Evolutionary conservation across 2,329 filamentous ascomycete genomes (phyloP).

Genomic region (Cladophialophora psammophila): DNA sequence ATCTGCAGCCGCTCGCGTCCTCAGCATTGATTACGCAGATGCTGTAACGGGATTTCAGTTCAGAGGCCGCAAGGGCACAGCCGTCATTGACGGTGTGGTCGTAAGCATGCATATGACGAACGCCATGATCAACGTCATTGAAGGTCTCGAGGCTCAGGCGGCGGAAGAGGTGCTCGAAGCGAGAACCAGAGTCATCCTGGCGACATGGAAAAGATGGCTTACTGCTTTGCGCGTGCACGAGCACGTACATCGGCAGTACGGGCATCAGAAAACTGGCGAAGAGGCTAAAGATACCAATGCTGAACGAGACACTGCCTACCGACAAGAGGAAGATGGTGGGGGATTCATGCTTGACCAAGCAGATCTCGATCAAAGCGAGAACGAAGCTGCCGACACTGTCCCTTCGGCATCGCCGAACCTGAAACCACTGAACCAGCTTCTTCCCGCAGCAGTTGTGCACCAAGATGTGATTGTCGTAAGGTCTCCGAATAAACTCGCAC

Average conservation of each 20-base stretch:
- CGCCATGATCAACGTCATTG: conserved; percentile 73
- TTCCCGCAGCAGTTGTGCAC: conserved; percentile 34
- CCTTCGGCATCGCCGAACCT: conserved; percentile 19
- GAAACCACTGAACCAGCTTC: conserved; percentile 21
- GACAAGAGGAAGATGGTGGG: conserved; percentile 45
- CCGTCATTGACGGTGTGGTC: conserved; percentile 78
- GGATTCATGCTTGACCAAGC: conserved; percentile 50
- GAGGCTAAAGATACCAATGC: conserved; percentile 43
- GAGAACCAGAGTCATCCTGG: conserved; percentile 58
- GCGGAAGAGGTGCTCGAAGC: conserved; percentile 67
- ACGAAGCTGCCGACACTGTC: neutral
- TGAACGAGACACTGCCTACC: conserved; percentile 46
- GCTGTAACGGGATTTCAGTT: conserved; percentile 92
- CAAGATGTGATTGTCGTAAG: conserved; percentile 34
- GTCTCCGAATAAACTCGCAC: conserved; percentile 33
- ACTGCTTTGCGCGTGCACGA: conserved; percentile 73
- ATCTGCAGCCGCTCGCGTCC: conserved; percentile 63
- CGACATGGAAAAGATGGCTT: conserved; percentile 66
- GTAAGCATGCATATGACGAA: conserved; percentile 75
- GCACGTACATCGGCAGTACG: conserved; percentile 68
- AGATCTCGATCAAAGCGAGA: conserved; percentile 15
- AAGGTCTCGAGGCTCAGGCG: conserved; percentile 71
- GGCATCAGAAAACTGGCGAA: conserved; percentile 34
- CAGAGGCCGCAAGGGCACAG: conserved; percentile 82
- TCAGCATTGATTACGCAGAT: conserved; percentile 85